Evolutionary conservation across 306 rosid species (phyloP).

Genomic region (Gillenia trifoliata): DNA sequence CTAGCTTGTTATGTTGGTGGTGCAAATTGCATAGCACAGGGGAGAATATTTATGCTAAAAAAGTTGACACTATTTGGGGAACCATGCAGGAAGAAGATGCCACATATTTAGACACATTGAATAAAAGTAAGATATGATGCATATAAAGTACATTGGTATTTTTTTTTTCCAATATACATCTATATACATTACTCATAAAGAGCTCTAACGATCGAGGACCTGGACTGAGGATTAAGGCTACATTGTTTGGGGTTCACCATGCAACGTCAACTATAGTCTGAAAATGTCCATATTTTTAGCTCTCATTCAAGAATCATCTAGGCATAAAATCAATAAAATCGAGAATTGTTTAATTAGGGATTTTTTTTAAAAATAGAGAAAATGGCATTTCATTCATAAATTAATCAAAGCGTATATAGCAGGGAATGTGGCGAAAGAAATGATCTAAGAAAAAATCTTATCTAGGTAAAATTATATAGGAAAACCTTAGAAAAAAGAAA

Average conservation of each 20-base stretch:
- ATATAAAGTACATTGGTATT: no score
- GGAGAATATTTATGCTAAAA: conserved; percentile 27
- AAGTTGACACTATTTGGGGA: conserved; percentile 25
- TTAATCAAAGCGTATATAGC: neutral
- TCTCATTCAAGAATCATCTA: neutral
- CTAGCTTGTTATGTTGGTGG: conserved; percentile 7
- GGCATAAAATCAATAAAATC: neutral
- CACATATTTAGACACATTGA: no score
- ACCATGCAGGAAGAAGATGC: no score
- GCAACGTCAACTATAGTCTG: neutral
- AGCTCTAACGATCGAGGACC: neutral
- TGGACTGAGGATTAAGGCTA: no score
- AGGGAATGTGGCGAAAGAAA: neutral
- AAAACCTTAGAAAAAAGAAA: no score
- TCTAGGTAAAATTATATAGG: no score
- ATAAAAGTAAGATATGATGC: no score
- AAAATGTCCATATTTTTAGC: no score
- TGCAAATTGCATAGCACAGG: conserved; percentile 17
- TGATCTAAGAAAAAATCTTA: no score
- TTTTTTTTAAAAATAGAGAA: no score
- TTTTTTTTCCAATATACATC: no score
- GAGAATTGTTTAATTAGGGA: no score
- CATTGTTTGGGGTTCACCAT: neutral
- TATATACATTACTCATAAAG: neutral
- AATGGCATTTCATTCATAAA: neutral